phyloP scores from a whole-genome alignment of 169 alveolate genomes.

The Plasmodium adleri region DNA sequence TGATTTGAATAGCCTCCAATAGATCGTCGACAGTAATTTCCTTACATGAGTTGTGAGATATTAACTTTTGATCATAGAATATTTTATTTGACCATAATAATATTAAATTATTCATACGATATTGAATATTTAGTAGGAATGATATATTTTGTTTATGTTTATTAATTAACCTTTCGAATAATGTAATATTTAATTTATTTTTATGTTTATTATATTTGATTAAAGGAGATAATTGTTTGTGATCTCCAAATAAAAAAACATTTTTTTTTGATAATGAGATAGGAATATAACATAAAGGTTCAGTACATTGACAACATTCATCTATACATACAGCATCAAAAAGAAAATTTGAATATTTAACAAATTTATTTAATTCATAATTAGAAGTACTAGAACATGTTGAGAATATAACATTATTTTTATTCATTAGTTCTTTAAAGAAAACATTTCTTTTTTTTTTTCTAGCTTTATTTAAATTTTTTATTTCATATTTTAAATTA shows the following conservation, averaged over 20 bases:
- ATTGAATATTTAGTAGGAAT: conserved; percentile 57
- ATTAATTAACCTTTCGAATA: conserved; percentile 62
- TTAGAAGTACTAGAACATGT: conserved; percentile 75
- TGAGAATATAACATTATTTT: conserved; percentile 38
- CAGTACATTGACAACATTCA: conserved; percentile 78
- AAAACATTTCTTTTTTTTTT: conserved; percentile 58
- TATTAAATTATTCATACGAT: conserved; percentile 70
- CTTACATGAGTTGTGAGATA: conserved; percentile 51
- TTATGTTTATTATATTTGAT: conserved; percentile 25
- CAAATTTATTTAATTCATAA: conserved; percentile 67
- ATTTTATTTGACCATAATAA: conserved; percentile 55
- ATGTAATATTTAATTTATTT: conserved; percentile 45
- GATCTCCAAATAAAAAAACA: conserved; percentile 75
- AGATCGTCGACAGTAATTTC: conserved; percentile 22
- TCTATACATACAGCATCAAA: conserved; percentile 74
- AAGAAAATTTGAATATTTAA: conserved; percentile 49
- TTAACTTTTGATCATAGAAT: conserved; percentile 43
- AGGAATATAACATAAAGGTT: conserved; percentile 70
- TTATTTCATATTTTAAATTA: conserved; percentile 68
- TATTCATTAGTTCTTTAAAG: conserved; percentile 53
- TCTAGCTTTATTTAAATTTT: conserved; percentile 33
- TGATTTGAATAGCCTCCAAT: neutral
- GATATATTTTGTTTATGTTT: conserved; percentile 37
- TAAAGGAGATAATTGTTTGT: conserved; percentile 67
- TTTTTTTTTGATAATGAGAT: conserved; percentile 36